Evolutionary conservation across 169 alveolate species (phyloP).

Genomic region (Cryptosporidium bovis): DNA sequence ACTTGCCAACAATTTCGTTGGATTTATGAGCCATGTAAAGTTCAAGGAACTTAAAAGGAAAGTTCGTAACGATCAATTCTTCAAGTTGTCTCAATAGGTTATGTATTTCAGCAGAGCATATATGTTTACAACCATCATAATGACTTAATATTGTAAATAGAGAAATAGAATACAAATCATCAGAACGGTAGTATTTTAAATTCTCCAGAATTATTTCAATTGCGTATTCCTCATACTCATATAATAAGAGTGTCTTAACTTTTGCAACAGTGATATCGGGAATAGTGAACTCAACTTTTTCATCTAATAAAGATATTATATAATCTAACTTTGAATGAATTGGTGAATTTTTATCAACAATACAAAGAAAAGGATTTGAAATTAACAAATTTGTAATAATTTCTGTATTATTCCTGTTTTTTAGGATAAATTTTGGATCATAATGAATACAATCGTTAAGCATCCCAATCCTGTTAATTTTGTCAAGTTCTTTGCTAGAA

Average conservation of each 20-base stretch:
- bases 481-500: neutral
- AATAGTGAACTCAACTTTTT: neutral
- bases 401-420: neutral
- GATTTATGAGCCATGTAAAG: neutral
- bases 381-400: constrained; percentile 11
- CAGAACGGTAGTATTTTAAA: neutral
- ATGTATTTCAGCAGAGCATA: neutral
- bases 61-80: neutral
- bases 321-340: constrained; percentile 5
- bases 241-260: constrained; percentile 17
- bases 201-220: neutral
- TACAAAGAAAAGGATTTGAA: constrained; percentile 43
- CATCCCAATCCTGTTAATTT: neutral
- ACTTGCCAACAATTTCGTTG: neutral
- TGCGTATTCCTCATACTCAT: constrained; percentile 5
- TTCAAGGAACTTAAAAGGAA: constrained; percentile 6
- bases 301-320: neutral
- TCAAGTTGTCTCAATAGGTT: neutral
- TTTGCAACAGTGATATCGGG: neutral
- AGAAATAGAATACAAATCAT: neutral
- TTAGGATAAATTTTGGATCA: constrained; percentile 10
- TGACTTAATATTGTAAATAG: neutral
- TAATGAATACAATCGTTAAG: neutral
- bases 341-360: neutral
- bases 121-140: neutral